Percentiles rank a stretch among this genome's conserved stretches.
These are phyloP conservation scores for Leccinum boreale DNA, from an alignment of 768 basidiomycete species.

Conservation along the genomic window DNA sequence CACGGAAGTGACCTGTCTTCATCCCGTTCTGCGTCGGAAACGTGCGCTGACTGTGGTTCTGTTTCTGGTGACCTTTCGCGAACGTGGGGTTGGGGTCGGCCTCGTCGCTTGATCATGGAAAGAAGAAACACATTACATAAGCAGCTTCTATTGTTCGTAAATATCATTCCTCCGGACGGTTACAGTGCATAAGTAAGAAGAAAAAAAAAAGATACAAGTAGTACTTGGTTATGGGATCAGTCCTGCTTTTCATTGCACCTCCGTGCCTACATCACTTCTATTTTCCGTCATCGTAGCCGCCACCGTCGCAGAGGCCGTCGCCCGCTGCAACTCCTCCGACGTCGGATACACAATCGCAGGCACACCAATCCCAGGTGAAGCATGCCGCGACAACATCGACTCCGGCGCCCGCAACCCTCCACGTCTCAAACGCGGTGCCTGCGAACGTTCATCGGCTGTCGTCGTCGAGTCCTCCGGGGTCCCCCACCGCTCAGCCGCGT, in stretches of 20 bases:
- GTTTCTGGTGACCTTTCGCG: slow-evolving; percentile 47
- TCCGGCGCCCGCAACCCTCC: slow-evolving; percentile 69
- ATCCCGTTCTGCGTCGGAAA: slow-evolving; percentile 16
- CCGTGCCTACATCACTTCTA: slow-evolving; percentile 7
- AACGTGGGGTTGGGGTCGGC: slow-evolving; percentile 56
- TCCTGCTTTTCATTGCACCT: neutral
- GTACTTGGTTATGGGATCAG: slow-evolving; percentile 10
- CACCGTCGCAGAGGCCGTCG: slow-evolving; percentile 1
- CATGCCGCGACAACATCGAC: slow-evolving; percentile 48
- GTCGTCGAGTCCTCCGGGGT: slow-evolving; percentile 19
- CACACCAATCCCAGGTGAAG: slow-evolving; percentile 34
- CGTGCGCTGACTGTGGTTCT: slow-evolving; percentile 5
- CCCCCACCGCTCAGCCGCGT: neutral
- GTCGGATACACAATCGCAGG: slow-evolving; percentile 21
- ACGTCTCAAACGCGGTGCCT: slow-evolving; percentile 55
- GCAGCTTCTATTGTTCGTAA: no score
- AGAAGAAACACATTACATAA: neutral
- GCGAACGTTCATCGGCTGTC: slow-evolving; percentile 34
- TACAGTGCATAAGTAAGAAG: neutral
- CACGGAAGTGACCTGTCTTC: slow-evolving; percentile 47
- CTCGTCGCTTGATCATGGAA: slow-evolving; percentile 72
- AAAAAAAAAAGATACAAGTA: no score
- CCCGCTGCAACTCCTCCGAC: slow-evolving; percentile 21
- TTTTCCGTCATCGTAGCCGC: neutral
- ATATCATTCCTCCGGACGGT: no score